Evolutionary conservation across 148 eudicot species (phyloP), one percentile per base, ranked within the genome.

Genomic region (Chenopodium berlandieri): DNA sequence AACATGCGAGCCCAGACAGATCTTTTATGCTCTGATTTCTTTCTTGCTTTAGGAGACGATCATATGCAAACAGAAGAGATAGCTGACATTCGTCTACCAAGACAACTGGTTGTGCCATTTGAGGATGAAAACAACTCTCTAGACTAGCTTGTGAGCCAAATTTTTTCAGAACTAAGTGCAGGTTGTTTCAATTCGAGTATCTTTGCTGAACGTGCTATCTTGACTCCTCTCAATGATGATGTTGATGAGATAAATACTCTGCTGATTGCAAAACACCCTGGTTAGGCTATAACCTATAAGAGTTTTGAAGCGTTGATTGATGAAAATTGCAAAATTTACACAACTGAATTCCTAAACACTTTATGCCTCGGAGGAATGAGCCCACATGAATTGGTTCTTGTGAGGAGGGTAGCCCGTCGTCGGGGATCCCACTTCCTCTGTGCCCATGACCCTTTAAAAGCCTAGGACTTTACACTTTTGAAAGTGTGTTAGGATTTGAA

Each of bases 1-100:
- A 82, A 78, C 65, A 71, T 77, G 4, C 64, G 65, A 5, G 77
- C 77, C 0, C 10, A 6, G 37, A 60, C 30, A 19, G 56, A 82
- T 32, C 30, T 63, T 0, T 0, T 16, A 27, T 2, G 78, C 78
- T 13, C 77, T 2, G 40, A 44, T 2, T 71, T 78, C 31, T 17
- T 77, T 7, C 63, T 77, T 1, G 12, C 34, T 0, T 47, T 77
- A 11, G 65, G 77, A 0, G 78, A 82, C 47, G 77, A 73, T 0
- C 9, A 5, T 12, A 25, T 70, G 1, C 84, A 81, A 27, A 47
- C 40, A 1, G 48, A 58, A 1, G 48, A 48, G 6, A 17, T 16
- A 0, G 32, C 7, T 0, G 7, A 1, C 2, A 4, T 82, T 1
- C 7, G 2, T 7, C 50, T 82, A 1, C 81, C 78, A 37, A 37